These are phyloP conservation scores for Monosporozyma siamensis DNA, from an alignment of 805 yeast genomes.

Conservation along the genomic window DNA sequence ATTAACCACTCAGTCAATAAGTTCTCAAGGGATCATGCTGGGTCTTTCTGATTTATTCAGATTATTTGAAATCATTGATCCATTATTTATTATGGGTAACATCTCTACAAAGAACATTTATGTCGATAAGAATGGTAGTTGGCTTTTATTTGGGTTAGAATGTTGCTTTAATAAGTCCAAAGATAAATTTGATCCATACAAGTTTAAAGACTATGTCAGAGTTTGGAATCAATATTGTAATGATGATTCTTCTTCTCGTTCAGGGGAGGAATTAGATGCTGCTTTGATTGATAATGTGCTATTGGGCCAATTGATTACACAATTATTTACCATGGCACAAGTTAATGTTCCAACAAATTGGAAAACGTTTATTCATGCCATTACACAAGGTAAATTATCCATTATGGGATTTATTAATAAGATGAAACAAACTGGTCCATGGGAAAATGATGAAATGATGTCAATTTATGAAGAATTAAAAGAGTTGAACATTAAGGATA, in stretches of 20 bases:
- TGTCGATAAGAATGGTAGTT: slow-evolving; percentile 63
- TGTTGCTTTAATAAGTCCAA: slow-evolving; percentile 27
- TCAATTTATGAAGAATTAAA: slow-evolving; percentile 43
- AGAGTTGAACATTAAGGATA: slow-evolving; percentile 45
- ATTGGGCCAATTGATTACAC: slow-evolving; percentile 31
- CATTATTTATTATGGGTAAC: slow-evolving; percentile 51
- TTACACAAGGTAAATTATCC: slow-evolving; percentile 16
- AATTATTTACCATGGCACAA: slow-evolving; percentile 27
- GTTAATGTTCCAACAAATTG: slow-evolving; percentile 31
- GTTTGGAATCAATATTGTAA: slow-evolving; percentile 1
- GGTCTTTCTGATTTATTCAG: slow-evolving; percentile 22
- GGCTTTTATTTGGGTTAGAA: slow-evolving; percentile 82
- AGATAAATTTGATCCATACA: slow-evolving; percentile 23
- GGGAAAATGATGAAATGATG: slow-evolving; percentile 39
- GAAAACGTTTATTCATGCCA: slow-evolving; percentile 17
- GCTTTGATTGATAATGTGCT: not conserved
- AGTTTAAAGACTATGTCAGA: slow-evolving; percentile 5
- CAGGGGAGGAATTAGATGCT: not conserved
- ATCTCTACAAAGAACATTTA: slow-evolving; percentile 48
- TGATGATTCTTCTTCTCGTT: not conserved
- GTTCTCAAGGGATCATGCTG: slow-evolving; percentile 14
- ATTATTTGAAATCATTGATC: slow-evolving; percentile 18
- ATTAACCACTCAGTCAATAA: slow-evolving; percentile 6
- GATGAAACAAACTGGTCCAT: slow-evolving; percentile 28
- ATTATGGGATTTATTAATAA: slow-evolving; percentile 30